Evolutionary conservation across 352 stramenopile genomes (phyloP).

Genomic region (Pythium sukuiense): DNA sequence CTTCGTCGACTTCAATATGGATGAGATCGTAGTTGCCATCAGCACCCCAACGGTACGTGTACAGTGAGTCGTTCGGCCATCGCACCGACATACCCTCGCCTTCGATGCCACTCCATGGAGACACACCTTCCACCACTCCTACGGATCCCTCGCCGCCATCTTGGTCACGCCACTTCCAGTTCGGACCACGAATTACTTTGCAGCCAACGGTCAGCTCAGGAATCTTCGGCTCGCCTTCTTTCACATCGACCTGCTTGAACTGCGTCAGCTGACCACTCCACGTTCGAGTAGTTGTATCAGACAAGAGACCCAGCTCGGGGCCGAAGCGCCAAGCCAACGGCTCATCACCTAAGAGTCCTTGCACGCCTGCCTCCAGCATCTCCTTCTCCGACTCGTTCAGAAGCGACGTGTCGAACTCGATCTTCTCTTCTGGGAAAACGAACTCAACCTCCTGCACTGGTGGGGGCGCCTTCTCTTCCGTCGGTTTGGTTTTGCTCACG

Average conservation of each 20-base stretch:
- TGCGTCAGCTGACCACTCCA: slow-evolving; percentile 83
- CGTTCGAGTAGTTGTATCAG: slow-evolving; percentile 59
- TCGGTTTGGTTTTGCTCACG: slow-evolving; percentile 16
- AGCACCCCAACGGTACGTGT: slow-evolving; percentile 87
- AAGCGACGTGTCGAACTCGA: slow-evolving; percentile 59
- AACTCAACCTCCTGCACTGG: slow-evolving; percentile 49
- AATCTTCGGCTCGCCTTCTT: slow-evolving; percentile 43
- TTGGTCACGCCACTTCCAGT: slow-evolving; percentile 91
- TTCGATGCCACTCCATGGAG: slow-evolving; percentile 86
- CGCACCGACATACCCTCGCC: slow-evolving; percentile 88
- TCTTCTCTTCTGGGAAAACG: slow-evolving; percentile 61
- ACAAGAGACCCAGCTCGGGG: slow-evolving; percentile 73
- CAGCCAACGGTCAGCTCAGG: slow-evolving; percentile 77
- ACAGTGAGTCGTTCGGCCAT: slow-evolving; percentile 87
- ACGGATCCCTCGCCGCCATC: slow-evolving; percentile 85
- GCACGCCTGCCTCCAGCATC: slow-evolving; percentile 60
- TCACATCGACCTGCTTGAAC: slow-evolving; percentile 49
- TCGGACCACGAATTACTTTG: slow-evolving; percentile 87
- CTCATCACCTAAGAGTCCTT: slow-evolving; percentile 72
- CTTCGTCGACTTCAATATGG: slow-evolving; percentile 82
- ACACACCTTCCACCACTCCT: slow-evolving; percentile 81
- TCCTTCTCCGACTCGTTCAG: slow-evolving; percentile 51
- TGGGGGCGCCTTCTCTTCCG: slow-evolving; percentile 14
- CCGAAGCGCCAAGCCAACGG: slow-evolving; percentile 59
- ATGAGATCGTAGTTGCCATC: slow-evolving; percentile 87